Evolutionary conservation across 129 eudicot genomes (phyloP), one percentile per base, ranked within the genome.

Genomic region (Ambrosia artemisiifolia): DNA sequence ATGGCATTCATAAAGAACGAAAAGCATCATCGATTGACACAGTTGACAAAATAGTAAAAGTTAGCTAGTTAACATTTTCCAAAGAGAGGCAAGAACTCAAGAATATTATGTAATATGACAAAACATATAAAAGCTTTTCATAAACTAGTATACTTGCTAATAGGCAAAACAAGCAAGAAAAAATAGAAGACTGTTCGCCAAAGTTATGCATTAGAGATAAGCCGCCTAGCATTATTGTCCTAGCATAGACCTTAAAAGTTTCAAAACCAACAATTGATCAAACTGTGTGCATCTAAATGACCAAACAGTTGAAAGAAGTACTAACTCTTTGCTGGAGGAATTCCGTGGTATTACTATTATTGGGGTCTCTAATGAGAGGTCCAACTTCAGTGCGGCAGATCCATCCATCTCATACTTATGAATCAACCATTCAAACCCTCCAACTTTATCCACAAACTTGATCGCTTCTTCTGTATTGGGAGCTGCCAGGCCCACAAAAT

Each of bases 391-490:
- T 60, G 98, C 95, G 70, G 98, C 67, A 20, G 97, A 87, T 75
- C 98, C 98, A 79, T 94, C 98, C 72, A 94, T 79, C 78, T 94
- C 98, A 79, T 88, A 90, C 74, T 94, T 88, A 65, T 90, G 83
- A 86, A 94, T 90, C 85, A 90, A 82, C 96, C 98, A 88, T 78
- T 94, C 98, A 73, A 93, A 83, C n/a, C 95, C 97, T 55, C 97
- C 96, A 73, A 90, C 97, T 80, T 90, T 90, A 75, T 94, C 98
- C 60, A 85, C 98, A 82, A 87, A 87, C 75, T 94, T 86, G 66
- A 94, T 85, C 35, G 89, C 98, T 83, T 94, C 98, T 81, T 88
- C 98, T 63, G 96, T 77, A 80, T 81, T 85, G 7, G 98, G 98
- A 65, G 97, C 83, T 32, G 97, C 98, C 83, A 94, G 93, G 55